A percentile compares a stretch with the other conserved stretches of the same genome.
phyloP scores from a whole-genome alignment of 2,329 filamentous ascomycete species.

The Elsinoe arachidis region DNA sequence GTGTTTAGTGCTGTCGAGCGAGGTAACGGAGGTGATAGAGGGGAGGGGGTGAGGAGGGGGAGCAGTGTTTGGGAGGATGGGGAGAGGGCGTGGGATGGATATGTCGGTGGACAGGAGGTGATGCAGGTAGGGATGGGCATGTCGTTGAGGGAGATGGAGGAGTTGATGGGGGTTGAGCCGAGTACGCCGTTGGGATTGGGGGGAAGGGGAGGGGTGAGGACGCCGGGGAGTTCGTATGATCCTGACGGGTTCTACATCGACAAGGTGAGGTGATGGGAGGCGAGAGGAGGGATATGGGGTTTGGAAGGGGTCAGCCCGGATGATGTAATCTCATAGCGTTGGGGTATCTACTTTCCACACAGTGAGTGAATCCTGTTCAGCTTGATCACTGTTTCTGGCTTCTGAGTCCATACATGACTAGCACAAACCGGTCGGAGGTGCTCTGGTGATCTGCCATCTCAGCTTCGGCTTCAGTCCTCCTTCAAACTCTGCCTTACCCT shows the following conservation, averaged over 20 bases:
- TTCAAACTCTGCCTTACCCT: no score
- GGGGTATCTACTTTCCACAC: neutral
- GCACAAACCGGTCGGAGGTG: no score
- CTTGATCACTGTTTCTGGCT: no score
- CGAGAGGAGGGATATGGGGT: no score
- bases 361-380: neutral
- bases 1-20: neutral
- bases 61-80: slow-evolving; percentile 32
- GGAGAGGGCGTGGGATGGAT: slow-evolving; percentile 24
- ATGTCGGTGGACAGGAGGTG: neutral
- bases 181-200: slow-evolving; percentile 9
- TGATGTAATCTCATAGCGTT: neutral
- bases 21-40: neutral
- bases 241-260: slow-evolving; percentile 29
- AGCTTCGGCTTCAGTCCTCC: no score
- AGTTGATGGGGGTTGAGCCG: slow-evolving; percentile 2
- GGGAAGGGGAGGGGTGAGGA: neutral
- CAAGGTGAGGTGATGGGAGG: neutral
- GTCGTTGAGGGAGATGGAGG: neutral
- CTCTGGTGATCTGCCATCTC: no score
- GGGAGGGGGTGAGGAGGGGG: slow-evolving; percentile 32
- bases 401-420: no score
- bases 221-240: slow-evolving; percentile 41
- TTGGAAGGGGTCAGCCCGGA: no score
- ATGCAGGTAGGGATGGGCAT: neutral